phyloP scores from a whole-genome alignment of 768 basidiomycete species.

The Mycena alexandri region DNA sequence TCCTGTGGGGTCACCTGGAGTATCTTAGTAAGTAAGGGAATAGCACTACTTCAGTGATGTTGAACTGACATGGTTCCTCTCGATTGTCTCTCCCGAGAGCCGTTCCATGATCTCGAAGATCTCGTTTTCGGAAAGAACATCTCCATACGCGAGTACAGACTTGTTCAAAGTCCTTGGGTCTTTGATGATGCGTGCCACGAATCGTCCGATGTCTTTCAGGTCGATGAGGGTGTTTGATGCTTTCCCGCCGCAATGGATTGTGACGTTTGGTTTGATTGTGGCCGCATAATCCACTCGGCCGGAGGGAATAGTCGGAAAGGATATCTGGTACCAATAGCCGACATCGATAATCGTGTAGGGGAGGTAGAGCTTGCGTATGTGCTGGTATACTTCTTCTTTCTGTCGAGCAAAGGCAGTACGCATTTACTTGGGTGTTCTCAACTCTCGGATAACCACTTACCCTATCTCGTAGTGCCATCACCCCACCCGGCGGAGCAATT shows the following conservation, averaged over 20 bases:
- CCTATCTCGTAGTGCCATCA: constrained; percentile 13
- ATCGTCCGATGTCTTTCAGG: constrained; percentile 42
- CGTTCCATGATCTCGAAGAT: constrained; percentile 39
- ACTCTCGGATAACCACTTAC: not conserved
- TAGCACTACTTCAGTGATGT: too few relatives aligned
- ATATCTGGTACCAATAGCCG: constrained; percentile 46
- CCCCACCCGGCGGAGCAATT: constrained; percentile 12
- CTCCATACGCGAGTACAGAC: constrained; percentile 44
- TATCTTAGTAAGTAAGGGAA: not conserved
- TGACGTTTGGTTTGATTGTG: not conserved
- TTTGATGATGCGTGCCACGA: constrained; percentile 46
- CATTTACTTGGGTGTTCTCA: too few relatives aligned
- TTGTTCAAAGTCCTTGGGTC: constrained; percentile 49
- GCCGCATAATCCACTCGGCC: constrained; percentile 28
- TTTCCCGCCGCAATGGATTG: constrained; percentile 38
- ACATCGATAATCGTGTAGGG: constrained; percentile 48
- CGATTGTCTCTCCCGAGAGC: constrained; percentile 41
- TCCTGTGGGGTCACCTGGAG: constrained; percentile 20
- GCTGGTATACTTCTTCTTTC: constrained; percentile 45
- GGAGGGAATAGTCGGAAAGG: constrained; percentile 25
- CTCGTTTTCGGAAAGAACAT: constrained; percentile 43
- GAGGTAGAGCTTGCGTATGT: constrained; percentile 39
- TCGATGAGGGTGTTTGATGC: constrained; percentile 39
- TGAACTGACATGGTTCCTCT: constrained; percentile 26
- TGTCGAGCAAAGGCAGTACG: constrained; percentile 5